Base-by-base conservation (phyloP, 2,329 filamentous ascomycete species). In the Zymoseptoria pseudotritici region DNA sequence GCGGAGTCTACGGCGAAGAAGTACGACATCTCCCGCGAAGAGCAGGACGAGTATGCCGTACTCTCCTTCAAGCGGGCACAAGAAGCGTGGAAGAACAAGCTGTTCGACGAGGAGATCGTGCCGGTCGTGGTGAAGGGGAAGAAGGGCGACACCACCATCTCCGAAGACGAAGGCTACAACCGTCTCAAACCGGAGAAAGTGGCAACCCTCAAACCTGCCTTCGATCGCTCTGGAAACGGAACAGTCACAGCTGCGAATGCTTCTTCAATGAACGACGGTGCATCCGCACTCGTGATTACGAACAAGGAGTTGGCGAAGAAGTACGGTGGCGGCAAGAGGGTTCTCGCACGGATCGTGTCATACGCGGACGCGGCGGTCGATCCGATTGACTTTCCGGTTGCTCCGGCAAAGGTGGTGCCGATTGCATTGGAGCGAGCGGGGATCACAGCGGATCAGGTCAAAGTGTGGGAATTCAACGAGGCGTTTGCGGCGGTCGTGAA, bases 391-490 rank as follows among this genome's bases (percentile, higher is more conserved):
- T 99, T 99, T 79, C 92, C 94, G 13, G 81, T 97, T 52, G 94
- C 94, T 1, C 94, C 94, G 0, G 83, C 94, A 49, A 92, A 95
- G 75, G 93, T 93, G 4, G 93, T 97, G 0, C 91, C 93, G 2
- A 85, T 97, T 69, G 92, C 92, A 10, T 81, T 99, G 55, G 84
- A 91, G 75, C 84, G 92, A 59, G 94, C 94, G 0, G 92, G 93
- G 10, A 92, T 99, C 66, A 90, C 85, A 65, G 91, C 92, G 76
- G 88, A 95, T 53, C 89, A 97, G 74, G 91, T 99, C 53, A 87
- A 93, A 4, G 79, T 97, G 21, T 97, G 94, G 93, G 94, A 97
- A 75, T 96, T 99, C 76, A 99, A 99, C 75, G 94, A 99, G 78
- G 94, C 94, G 0, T 99, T 99, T 73, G 93, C 94, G 26, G 90